A percentile compares a stretch with the other conserved stretches of the same genome.
phyloP scores from a whole-genome alignment of 495 filamentous ascomycete genomes.

The Aspergillus saccharolyticus region DNA sequence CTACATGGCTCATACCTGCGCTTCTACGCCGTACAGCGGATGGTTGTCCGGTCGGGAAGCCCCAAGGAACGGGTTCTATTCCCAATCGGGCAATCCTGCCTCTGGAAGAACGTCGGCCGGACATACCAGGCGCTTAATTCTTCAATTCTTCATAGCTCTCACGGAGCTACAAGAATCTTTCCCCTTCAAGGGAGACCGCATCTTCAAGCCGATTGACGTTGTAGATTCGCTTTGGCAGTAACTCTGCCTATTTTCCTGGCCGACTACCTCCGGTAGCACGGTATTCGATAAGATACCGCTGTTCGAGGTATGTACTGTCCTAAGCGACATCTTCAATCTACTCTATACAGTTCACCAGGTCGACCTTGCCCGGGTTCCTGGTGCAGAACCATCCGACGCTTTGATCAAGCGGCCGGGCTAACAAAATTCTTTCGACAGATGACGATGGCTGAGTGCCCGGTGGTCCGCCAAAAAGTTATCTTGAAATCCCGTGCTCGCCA shows the following conservation, averaged over 20 bases:
- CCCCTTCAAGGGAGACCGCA: neutral
- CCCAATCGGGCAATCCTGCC: constrained; percentile 7
- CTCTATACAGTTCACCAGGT: neutral
- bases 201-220: neutral
- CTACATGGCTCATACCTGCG: neutral
- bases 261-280: neutral
- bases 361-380: neutral
- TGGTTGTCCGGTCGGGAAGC: neutral
- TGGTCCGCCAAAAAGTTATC: neutral
- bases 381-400: neutral
- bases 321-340: neutral
- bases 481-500: neutral
- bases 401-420: neutral
- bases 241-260: neutral
- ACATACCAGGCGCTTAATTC: constrained; percentile 5
- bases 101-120: neutral
- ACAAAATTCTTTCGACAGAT: neutral
- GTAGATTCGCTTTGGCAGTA: neutral
- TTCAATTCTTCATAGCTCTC: too few species aligned
- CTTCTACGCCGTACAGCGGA: too few species aligned
- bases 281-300: neutral
- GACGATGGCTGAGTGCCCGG: neutral
- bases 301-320: neutral
- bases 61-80: neutral
- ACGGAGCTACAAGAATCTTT: too few species aligned